phyloP scores from a whole-genome alignment of 1,284 basidiomycete species.

The Tetrapyrgos nigripes region DNA sequence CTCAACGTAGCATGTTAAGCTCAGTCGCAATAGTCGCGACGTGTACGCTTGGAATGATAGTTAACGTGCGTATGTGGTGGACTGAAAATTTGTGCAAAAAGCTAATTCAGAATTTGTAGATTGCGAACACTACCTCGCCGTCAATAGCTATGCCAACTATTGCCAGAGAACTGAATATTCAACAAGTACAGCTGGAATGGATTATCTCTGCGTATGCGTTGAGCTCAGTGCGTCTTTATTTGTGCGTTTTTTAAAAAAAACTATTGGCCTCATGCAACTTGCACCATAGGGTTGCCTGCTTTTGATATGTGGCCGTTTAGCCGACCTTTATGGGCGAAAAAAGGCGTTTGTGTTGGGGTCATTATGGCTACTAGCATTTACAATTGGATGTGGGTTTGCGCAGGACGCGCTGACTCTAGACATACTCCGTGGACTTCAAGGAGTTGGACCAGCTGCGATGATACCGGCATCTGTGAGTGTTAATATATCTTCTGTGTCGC shows the following conservation, averaged over 20 bases:
- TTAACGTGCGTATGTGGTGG: constrained; percentile 30
- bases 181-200: constrained; percentile 65
- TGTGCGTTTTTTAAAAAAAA: background rate
- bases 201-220: constrained; percentile 55
- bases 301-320: constrained; percentile 71
- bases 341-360: constrained; percentile 64
- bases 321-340: constrained; percentile 78
- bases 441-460: constrained; percentile 71
- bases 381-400: constrained; percentile 61
- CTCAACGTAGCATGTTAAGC: background rate
- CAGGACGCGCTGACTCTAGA: constrained; percentile 58
- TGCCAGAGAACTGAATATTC: constrained; percentile 51
- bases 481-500: background rate
- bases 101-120: constrained; percentile 24
- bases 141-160: constrained; percentile 62
- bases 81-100: background rate
- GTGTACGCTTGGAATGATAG: constrained; percentile 35
- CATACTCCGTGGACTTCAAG: constrained; percentile 74
- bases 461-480: constrained; percentile 70
- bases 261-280: background rate
- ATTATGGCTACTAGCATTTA: constrained; percentile 50
- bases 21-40: constrained; percentile 4
- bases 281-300: constrained; percentile 68
- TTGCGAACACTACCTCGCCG: constrained; percentile 37
- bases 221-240: constrained; percentile 48